Base-by-base conservation (phyloP, 805 yeast species). In the Hanseniaspora valbyensis region DNA sequence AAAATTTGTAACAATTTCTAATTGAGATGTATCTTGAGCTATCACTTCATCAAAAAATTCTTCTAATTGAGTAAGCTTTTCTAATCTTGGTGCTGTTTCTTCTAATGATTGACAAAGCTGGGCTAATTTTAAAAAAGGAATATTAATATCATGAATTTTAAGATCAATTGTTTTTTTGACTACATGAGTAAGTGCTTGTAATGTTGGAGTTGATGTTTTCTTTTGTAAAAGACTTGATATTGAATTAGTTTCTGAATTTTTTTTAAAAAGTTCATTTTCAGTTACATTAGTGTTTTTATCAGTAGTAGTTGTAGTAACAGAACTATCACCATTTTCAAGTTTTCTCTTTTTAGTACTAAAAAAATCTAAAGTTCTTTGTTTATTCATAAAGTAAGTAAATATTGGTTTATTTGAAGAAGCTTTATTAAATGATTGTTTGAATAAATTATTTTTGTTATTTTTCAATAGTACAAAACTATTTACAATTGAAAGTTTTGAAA, bases 71-170 rank as follows among this genome's bases (percentile, higher is more conserved):
- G 84, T 79, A 19, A 84, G 77, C 60, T 89, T 90, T 56, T 87
- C 85, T 44, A 92, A 72, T 44, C 98, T 71, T 19, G 89, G 85
- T 1, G 95, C 72, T 29, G 88, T 94, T 1, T 73, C 66, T 61
- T 89, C 97, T 48, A 92, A 74, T 51, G 75, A 70, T 54, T 83
- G 87, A 66, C 90, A 90, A 3, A 84, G 76, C 5, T 75, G 74
- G 24, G 83, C 75, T 14, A 70, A 61, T 2, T 67, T 68, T 9
- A 67, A 58, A 50, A 68, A 70, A 12, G 67, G 66, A 12, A 70
- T 38, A 22, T 44, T 32, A 13, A 29, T 14, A 13, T 26, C 24
- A 32, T 30, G 36, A 14, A 29, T 18, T 13, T 49, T 40, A 4
- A 14, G 12, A 4, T 42, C 21, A 7, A 34, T 7, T 22, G 4